Evolutionary conservation across 2,329 filamentous ascomycete species (phyloP).

Genomic region (Cercospora canescens): DNA sequence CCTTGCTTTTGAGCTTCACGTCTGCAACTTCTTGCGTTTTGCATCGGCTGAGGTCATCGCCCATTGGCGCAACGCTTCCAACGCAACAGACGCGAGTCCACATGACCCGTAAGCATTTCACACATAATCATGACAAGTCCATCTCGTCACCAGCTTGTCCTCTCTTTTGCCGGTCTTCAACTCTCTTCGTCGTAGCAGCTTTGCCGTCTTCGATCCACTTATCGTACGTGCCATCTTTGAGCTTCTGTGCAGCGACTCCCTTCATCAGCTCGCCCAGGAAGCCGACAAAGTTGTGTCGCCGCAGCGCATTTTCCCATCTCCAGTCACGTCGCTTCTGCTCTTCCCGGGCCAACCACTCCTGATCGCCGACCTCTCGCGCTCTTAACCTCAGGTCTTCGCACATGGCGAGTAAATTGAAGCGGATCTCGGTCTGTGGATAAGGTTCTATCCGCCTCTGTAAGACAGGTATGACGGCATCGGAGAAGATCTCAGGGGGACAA

Average conservation of each 20-base stretch:
- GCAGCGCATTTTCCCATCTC: constrained; percentile 91
- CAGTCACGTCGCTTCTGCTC: constrained; percentile 81
- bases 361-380: constrained; percentile 79
- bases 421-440: constrained; percentile 84
- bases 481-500: constrained; percentile 71
- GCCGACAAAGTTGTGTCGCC: constrained; percentile 93
- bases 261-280: constrained; percentile 90
- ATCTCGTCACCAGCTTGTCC: constrained; percentile 41
- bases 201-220: constrained; percentile 72
- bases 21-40: background rate
- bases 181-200: constrained; percentile 54
- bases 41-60: background rate
- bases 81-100: background rate
- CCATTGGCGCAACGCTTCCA: background rate
- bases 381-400: constrained; percentile 76
- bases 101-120: background rate
- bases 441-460: constrained; percentile 78
- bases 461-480: constrained; percentile 80
- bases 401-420: constrained; percentile 95
- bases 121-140: constrained; percentile 34
- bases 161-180: constrained; percentile 47
- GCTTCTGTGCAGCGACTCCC: constrained; percentile 74
- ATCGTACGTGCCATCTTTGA: constrained; percentile 67
- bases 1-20: background rate
- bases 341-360: constrained; percentile 74